Evolutionary conservation across 257 asterid genomes (phyloP), one percentile per base, ranked within the genome.

Genomic region (Striga asiatica): DNA sequence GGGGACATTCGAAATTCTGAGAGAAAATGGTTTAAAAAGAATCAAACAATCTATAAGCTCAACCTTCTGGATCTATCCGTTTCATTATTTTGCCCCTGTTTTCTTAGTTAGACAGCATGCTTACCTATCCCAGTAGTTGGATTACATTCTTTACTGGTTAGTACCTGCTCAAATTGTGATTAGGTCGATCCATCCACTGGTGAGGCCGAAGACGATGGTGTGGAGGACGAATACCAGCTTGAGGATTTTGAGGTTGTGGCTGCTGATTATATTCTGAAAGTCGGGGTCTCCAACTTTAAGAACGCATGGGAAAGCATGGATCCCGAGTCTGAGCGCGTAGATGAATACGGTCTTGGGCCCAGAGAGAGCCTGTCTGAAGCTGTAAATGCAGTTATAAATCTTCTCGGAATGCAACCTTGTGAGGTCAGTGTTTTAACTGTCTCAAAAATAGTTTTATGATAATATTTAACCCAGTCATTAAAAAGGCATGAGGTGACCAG

Each of bases 371-470:
- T 92, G 43, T 23, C 84, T 0, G 99, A 88, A 74, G 95, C 97
- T 63, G 96, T 92, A 18, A 85, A 50, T 72, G 85, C 94, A 23
- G 99, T 92, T 68, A 85, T 81, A 58, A 74, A 25, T 59, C 97
- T 92, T 76, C 94, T 92, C 29, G 99, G 97, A 76, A 56, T 93
- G 94, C 99, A 88, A 68, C 96, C 99, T 55, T 93, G 97, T 56
- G 99, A 93, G 97, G 99, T 93, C 22, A 57, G 93, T 71, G n/a
- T 43, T 43, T 13, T 37, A 37, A 10, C 43, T 39, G n/a, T 39
- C 9, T 16, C 47, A n/a, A 39, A 7, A 10, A 37, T 17, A 37
- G 17, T 37, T 37, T 13, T 2, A 5, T 10, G 43, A 37, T 41
- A 41, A n/a, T n/a, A 41, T 41, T 5, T 16, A n/a, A 20, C 14